Base-by-base conservation (phyloP, 305 asterid species). In the Ilex paraguariensis region DNA sequence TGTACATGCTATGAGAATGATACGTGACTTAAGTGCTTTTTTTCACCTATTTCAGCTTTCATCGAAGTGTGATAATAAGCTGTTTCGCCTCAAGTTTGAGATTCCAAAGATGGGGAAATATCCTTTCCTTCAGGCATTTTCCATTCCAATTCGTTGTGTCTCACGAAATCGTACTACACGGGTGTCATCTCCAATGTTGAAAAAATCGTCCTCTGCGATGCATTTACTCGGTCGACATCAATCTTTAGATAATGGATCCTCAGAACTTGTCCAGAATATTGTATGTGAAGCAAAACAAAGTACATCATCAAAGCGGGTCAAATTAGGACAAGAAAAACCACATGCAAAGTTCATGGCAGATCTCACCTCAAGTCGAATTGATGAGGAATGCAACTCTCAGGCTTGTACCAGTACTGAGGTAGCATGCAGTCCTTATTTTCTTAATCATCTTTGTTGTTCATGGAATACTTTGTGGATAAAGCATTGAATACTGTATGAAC, bases 251-350 rank as follows among this genome's bases (percentile, higher is more conserved):
- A 84, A 82, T 81, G 89, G 84, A 61, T 78, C 87, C 36, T 65
- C 72, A 50, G 96, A 75, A 42, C 81, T 70, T 69, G 61, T 81
- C 10, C 83, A 86, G 7, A 81, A 75, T 77, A 79, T 82, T 68
- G 84, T 91, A 59, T 88, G 78, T 57, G 96, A 88, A 74, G 95
- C 95, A 73, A 86, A 85, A 77, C 95, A 83, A 54, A 87, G 89
- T 60, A 90, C 95, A 6, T 82, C 87, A 13, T 86, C 95, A 16
- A 91, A 91, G 66, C 85, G 97, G 77, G 83, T 91, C 78, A 91
- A 91, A 81, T 74, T 88, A 76, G 95, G 95, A 57, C 80, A 83
- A 31, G 91, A 82, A 56, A 68, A 68, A 62, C 78, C 83, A 44
- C 69, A 72, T 73, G 57, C 71, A 50, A 63, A 57, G 63, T 73